phyloP scores from a whole-genome alignment of 768 basidiomycete species.

The Paxillus rubicundulus region DNA sequence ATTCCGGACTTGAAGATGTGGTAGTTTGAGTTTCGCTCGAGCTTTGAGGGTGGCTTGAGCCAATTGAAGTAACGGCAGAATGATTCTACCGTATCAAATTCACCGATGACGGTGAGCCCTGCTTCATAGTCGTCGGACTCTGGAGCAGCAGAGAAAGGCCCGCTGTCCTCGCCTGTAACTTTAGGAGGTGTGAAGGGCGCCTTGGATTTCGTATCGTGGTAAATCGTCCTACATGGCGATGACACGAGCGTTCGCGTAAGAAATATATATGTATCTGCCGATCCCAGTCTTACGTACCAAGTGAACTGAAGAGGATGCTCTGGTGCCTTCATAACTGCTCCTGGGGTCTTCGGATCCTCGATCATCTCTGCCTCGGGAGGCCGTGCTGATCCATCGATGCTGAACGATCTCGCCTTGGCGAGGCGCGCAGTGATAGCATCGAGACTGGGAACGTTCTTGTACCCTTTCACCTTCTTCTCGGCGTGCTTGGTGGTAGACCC shows the following conservation, averaged over 20 bases:
- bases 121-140: constrained; percentile 82
- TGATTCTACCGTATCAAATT: constrained; percentile 85
- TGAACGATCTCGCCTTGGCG: constrained; percentile 65
- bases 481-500: constrained; percentile 21
- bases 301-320: constrained; percentile 84
- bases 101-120: constrained; percentile 80
- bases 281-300: constrained; percentile 49
- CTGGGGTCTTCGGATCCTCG: constrained; percentile 81
- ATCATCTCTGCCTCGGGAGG: constrained; percentile 78
- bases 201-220: constrained; percentile 83
- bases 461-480: constrained; percentile 53
- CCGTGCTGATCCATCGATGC: constrained; percentile 55
- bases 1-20: constrained; percentile 94
- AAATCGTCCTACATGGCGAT: constrained; percentile 67
- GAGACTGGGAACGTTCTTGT: constrained; percentile 85
- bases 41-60: constrained; percentile 86
- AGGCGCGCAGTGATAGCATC: constrained; percentile 82
- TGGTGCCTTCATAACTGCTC: constrained; percentile 60
- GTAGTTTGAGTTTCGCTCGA: constrained; percentile 90
- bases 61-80: constrained; percentile 94
- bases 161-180: constrained; percentile 31
- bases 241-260: background rate
- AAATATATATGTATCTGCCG: background rate
- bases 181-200: constrained; percentile 52
- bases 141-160: constrained; percentile 41